Percentiles rank a stretch among this genome's conserved stretches.
Evolutionary conservation across 2,329 filamentous ascomycete genomes (phyloP).

Genomic region (Blastomyces percursus): DNA sequence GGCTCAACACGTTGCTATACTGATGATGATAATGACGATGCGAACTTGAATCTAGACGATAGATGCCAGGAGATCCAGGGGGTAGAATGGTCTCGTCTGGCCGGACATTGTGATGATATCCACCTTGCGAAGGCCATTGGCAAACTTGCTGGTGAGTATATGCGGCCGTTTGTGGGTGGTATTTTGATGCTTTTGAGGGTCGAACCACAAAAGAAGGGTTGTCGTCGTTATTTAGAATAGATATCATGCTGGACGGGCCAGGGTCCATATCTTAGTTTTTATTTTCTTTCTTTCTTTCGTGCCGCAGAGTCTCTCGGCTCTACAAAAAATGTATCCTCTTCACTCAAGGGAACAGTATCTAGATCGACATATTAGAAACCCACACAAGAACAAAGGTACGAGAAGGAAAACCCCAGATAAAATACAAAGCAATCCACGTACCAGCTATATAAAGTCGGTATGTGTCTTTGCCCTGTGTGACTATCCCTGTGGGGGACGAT

Average conservation of each 20-base stretch:
- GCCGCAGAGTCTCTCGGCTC: background rate
- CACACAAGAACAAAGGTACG: background rate
- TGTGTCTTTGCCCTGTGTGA: background rate
- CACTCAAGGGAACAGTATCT: background rate
- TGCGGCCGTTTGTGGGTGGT: background rate
- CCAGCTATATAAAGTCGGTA: slow-evolving; percentile 1
- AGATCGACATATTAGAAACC: background rate
- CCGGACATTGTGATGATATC: slow-evolving; percentile 6
- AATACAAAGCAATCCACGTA: background rate
- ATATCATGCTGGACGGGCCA: slow-evolving; percentile 29
- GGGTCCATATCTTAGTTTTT: slow-evolving; percentile 19
- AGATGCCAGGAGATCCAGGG: background rate
- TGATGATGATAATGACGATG: background rate
- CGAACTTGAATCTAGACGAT: background rate
- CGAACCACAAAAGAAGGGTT: slow-evolving; percentile 37
- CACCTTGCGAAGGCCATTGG: slow-evolving; percentile 3
- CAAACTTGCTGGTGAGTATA: slow-evolving; percentile 9
- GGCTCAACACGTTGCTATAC: background rate
- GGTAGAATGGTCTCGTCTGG: slow-evolving; percentile 4
- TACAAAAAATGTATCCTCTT: background rate
- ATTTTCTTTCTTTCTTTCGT: background rate
- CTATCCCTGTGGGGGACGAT: background rate
- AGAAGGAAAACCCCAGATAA: background rate
- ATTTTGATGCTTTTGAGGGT: slow-evolving; percentile 15
- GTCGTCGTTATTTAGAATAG: slow-evolving; percentile 39